Conservation (phyloP, 2,329 filamentous ascomycete species). For the Epichloe festucae region DNA sequence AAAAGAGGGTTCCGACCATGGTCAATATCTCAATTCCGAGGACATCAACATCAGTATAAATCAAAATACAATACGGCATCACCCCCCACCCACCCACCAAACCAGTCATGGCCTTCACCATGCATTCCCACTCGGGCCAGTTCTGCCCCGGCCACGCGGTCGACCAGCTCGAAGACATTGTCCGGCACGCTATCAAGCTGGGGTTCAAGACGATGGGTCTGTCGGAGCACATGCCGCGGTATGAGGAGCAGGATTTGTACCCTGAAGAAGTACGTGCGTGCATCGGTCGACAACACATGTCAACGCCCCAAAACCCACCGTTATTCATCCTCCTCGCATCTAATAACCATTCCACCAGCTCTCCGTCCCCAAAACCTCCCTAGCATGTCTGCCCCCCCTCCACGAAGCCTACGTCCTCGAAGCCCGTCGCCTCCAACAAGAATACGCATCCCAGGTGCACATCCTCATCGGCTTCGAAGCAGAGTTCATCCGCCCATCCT, state of each 20-base stretch:
- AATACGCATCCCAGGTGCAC: slow-evolving; percentile 58
- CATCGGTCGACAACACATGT: too few relatives aligned
- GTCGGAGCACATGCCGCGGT: slow-evolving; percentile 91
- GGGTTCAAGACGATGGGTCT: slow-evolving; percentile 76
- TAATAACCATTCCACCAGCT: slow-evolving; percentile 21
- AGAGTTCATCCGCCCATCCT: slow-evolving; percentile 73
- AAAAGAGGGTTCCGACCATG: too few relatives aligned
- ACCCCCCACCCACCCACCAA: too few relatives aligned
- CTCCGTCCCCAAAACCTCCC: slow-evolving; percentile 33
- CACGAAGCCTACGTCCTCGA: slow-evolving; percentile 65
- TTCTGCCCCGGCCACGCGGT: slow-evolving; percentile 88
- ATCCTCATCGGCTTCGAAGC: slow-evolving; percentile 84
- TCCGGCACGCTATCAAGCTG: slow-evolving; percentile 63
- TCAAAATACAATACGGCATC: too few relatives aligned
- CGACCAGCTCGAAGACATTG: slow-evolving; percentile 70
- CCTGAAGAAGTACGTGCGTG: slow-evolving; percentile 60
- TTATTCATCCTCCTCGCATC: not conserved
- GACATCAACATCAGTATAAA: too few relatives aligned
- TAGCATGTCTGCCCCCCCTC: slow-evolving; percentile 36
- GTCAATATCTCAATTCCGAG: too few relatives aligned
- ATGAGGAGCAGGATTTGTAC: slow-evolving; percentile 63
- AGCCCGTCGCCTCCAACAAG: slow-evolving; percentile 56
- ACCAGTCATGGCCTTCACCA: slow-evolving; percentile 74
- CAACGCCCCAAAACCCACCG: not conserved
- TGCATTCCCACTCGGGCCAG: slow-evolving; percentile 95